A percentile compares a stretch with the other conserved stretches of the same genome.
Conservation (phyloP, 139 green algal species). For the Pleodorina starrii region DNA sequence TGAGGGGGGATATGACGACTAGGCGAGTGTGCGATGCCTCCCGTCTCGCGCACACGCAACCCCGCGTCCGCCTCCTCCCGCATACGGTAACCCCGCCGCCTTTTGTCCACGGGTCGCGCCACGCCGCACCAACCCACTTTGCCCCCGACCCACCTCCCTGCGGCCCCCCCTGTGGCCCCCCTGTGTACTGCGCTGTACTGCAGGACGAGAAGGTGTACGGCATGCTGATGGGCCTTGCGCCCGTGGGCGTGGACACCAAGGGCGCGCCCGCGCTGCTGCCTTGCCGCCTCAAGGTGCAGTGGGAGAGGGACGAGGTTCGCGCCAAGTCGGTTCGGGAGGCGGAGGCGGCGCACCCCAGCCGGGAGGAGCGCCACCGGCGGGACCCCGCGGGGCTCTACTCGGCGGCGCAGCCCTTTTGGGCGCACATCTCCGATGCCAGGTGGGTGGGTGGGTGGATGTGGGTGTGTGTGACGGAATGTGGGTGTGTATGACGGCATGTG, state of each 20-base stretch:
- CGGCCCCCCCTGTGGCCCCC: no score
- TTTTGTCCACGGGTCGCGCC: no score
- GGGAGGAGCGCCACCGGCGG: slow-evolving; percentile 50
- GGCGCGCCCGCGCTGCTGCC: slow-evolving; percentile 79
- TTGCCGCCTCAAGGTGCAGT: slow-evolving; percentile 65
- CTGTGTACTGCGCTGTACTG: no score
- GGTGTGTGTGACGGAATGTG: not conserved
- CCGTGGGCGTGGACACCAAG: slow-evolving; percentile 65
- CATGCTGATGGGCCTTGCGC: slow-evolving; percentile 59
- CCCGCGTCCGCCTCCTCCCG: no score
- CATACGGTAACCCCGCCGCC: no score
- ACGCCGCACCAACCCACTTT: no score
- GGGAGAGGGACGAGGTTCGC: slow-evolving; percentile 46
- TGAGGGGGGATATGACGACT: no score
- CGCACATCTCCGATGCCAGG: slow-evolving; percentile 65
- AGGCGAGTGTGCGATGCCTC: no score
- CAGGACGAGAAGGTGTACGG: slow-evolving; percentile 52
- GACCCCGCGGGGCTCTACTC: slow-evolving; percentile 76
- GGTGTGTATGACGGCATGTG: not conserved
- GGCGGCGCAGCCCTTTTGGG: slow-evolving; percentile 77
- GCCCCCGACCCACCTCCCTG: no score
- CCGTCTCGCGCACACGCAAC: no score
- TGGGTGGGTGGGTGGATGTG: not conserved
- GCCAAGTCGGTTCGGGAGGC: slow-evolving; percentile 43
- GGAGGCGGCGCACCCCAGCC: slow-evolving; percentile 50